Percentiles rank a stretch among this genome's conserved stretches.
These are phyloP conservation scores for Teunomyces barrocoloradensis DNA, from an alignment of 805 yeast genomes.

Conservation along the genomic window DNA sequence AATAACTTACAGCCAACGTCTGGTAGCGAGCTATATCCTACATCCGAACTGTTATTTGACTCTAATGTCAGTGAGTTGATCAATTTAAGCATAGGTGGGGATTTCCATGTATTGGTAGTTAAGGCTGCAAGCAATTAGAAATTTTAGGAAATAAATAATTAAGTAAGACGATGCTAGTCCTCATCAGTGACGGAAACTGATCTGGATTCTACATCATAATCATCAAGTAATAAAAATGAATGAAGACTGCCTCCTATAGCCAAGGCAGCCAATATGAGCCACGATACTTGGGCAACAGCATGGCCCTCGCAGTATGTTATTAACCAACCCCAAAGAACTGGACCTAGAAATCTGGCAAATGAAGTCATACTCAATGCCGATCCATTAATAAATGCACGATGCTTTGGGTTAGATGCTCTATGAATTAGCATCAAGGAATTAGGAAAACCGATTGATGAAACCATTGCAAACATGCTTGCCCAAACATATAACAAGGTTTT, in stretches of 20 bases:
- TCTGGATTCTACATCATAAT: conserved; percentile 22
- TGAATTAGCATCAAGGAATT: conserved; percentile 53
- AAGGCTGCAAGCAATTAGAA: conserved; percentile 8
- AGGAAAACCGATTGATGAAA: conserved; percentile 50
- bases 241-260: conserved; percentile 18
- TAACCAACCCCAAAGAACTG: conserved; percentile 52
- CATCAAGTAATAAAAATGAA: conserved; percentile 20
- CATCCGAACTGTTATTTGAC: conserved; percentile 14
- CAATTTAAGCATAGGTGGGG: conserved; percentile 19
- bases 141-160: background rate
- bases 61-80: conserved; percentile 21
- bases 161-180: background rate
- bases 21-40: background rate
- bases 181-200: background rate
- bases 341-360: conserved; percentile 56
- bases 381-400: conserved; percentile 60
- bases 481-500: conserved; percentile 24
- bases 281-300: conserved; percentile 26
- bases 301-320: conserved; percentile 28
- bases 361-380: conserved; percentile 53
- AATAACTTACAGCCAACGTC: conserved; percentile 13
- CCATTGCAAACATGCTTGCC: conserved; percentile 28
- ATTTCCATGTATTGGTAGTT: conserved; percentile 22
- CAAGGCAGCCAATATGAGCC: conserved; percentile 30
- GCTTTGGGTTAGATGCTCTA: conserved; percentile 50